Base-by-base conservation (phyloP, 2,329 filamentous ascomycete species). In the Neonectria neomacrospora region DNA sequence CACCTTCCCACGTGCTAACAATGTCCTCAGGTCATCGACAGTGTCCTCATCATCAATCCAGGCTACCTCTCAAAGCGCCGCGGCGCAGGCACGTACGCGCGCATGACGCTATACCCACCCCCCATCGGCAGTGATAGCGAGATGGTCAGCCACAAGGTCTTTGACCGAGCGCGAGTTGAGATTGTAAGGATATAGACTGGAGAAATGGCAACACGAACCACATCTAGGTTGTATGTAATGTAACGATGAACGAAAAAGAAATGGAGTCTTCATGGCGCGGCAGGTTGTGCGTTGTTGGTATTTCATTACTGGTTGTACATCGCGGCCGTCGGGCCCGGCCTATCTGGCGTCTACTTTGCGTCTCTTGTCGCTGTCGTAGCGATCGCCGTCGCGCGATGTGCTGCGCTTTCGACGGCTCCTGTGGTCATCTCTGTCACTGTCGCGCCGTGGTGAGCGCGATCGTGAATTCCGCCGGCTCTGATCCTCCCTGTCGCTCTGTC, bases 1-100 rank as follows among this genome's bases (percentile, higher is more conserved):
- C 8, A 10, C 26, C 39, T 22, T 28, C 34, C 6, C 11, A 26
- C 3, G 47, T 55, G 16, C 69, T 73, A 44, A 75, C 11, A 37
- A n/a, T 1, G 8, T 39, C 30, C 37, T 20, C 34, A 97, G 94
- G 93, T 97, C 44, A 90, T 98, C 11, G 93, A 97, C 74, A 93
- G 91, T 69, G 94, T 97, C 0, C 80, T 98, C 7, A 89, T 94
- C 12, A 91, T 99, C 73, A 99, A 99, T 76, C 95, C 96, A 0
- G 95, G 96, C 5, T 90, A 88, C 53, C 80, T 97, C 34, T 96
- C 93, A 16, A 97, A 97, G 80, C 88, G 92, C 60, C 90, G 89
- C 63, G 94, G 90, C 1, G 86, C 94, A 0, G 96, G 96, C 6
- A 97, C 94, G 1, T 98, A 91, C 77, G 92, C 93, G 1, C 89